Base-by-base conservation (phyloP, 2,329 filamentous ascomycete genomes). In the Fusarium pseudonygamai region DNA sequence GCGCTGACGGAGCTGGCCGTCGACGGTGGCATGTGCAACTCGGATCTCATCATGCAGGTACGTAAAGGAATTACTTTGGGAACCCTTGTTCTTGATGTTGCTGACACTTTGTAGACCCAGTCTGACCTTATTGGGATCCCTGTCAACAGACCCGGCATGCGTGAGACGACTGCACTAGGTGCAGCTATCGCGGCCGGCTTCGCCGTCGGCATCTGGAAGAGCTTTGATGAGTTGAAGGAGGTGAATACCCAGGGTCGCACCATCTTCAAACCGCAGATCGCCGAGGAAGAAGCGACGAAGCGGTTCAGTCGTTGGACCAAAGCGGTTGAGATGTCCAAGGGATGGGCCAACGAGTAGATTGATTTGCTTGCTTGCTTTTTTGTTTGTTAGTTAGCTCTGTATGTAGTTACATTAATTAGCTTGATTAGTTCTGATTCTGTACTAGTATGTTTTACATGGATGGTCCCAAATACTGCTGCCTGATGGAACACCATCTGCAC, bases 11-110 rank as follows among this genome's bases (percentile, higher is more conserved):
- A 93, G 80, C 86, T 95, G n/a, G 91, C 91, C 40, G 93, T 95
- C n/a, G 93, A 95, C 78, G 93, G 93, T 67, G 93, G 93, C 78
- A 94, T 95, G 93, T 92, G 90, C 79, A 94, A 93, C 79, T 93
- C 92, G 15, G 91, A 93, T 79, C 87, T 95, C 63, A 92, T 91
- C 82, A 95, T 95, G 93, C 93, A 89, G 88, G 80, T 81, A 76
- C 59, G 80, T 80, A 67, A 43, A 32, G 20, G 16, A 34, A 34
- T 42, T 46, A 8, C 36, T 30, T 26, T 28, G 15, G 16, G 39
- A 9, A 63, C 18, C 49, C 62, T 42, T 53, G 46, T 61, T 49
- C 11, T 42, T 43, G 37, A 37, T 30, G 14, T 65, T 64, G 56
- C 63, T 43, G 52, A 49, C 18, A 28, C 20, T 42, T 16, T 28